phyloP scores from a whole-genome alignment of 345 rosid genomes.

The Eucalyptus dawsonii region DNA sequence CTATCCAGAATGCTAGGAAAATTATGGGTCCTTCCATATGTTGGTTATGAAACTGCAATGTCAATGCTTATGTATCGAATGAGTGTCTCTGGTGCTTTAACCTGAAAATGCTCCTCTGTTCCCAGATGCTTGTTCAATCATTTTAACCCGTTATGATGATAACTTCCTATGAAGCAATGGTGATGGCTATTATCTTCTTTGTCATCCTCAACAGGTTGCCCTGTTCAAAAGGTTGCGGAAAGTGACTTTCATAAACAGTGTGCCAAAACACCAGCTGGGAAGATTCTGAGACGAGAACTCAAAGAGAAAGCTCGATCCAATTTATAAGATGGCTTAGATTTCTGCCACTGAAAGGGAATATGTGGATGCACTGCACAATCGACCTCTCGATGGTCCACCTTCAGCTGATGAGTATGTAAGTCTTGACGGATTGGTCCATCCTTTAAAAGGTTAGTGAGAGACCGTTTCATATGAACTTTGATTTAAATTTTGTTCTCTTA shows the following conservation, averaged over 20 bases:
- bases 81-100: background rate
- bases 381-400: background rate
- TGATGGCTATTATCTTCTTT: background rate
- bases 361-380: background rate
- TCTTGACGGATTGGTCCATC: background rate
- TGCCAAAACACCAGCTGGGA: slow-evolving; percentile 24
- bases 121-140: background rate
- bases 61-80: background rate
- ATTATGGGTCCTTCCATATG: background rate
- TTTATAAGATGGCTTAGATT: background rate
- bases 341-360: background rate
- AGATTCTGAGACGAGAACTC: slow-evolving; percentile 23
- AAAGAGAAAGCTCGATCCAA: slow-evolving; percentile 11
- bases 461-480: background rate
- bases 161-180: background rate
- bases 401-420: background rate
- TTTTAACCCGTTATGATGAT: background rate
- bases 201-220: slow-evolving; percentile 7
- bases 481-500: background rate
- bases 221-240: slow-evolving; percentile 14
- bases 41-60: background rate
- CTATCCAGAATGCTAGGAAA: background rate
- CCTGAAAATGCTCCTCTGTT: background rate
- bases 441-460: background rate
- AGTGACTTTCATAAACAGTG: slow-evolving; percentile 5